These are phyloP conservation scores for Synchytrium microbalum DNA, from an alignment of 371 early-diverging fungal species.

Conservation along the genomic window DNA sequence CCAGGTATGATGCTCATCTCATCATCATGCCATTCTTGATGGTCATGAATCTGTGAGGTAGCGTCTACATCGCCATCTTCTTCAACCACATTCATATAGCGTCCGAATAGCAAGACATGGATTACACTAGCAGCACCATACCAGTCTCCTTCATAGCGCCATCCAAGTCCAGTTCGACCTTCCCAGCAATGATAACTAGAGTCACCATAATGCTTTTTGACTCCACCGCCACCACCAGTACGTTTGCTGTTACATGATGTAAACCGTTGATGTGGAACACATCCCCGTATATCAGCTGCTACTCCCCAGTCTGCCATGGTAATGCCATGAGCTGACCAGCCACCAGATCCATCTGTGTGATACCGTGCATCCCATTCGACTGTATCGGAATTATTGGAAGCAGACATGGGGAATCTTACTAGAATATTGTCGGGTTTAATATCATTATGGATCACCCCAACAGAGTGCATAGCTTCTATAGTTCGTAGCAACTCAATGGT, in stretches of 20 bases:
- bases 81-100: constrained; percentile 25
- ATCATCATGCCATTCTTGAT: constrained; percentile 1
- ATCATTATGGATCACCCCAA: constrained; percentile 34
- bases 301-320: constrained; percentile 26
- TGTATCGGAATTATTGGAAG: not conserved
- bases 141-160: constrained; percentile 39
- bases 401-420: constrained; percentile 7
- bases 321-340: constrained; percentile 29
- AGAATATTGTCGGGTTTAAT: constrained; percentile 33
- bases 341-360: constrained; percentile 21
- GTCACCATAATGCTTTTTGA: constrained; percentile 9
- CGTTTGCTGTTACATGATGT: too few species aligned
- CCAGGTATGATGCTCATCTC: constrained; percentile 10
- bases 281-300: constrained; percentile 24
- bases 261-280: constrained; percentile 18
- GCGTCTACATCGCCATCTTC: constrained; percentile 6
- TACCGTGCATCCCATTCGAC: constrained; percentile 26
- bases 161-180: constrained; percentile 16
- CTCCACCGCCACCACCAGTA: not conserved
- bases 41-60: not conserved
- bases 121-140: constrained; percentile 31
- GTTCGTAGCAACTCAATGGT: constrained; percentile 27
- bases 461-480: constrained; percentile 28
- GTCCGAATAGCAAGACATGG: constrained; percentile 34
- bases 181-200: constrained; percentile 32